Base-by-base conservation (phyloP, 192 early-diverging fungal species). In the Coemansia erecta region DNA sequence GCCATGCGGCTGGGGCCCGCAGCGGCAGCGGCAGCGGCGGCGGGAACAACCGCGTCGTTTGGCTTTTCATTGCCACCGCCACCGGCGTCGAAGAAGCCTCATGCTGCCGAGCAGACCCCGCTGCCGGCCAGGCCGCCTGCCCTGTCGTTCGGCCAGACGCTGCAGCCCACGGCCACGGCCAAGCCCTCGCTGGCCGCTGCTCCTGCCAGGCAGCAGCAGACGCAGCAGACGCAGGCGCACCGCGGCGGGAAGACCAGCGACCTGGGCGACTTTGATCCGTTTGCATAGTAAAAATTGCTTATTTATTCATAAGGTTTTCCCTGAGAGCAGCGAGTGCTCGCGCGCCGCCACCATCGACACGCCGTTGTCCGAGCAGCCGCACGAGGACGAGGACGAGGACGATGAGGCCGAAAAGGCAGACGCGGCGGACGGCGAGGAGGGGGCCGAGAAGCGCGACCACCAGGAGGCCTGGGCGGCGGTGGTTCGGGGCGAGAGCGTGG, bases 241-340 rank as follows among this genome's bases (percentile, higher is more conserved):
- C 53, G 49, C 15, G 74, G 74, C 9, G 74, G 74, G 6, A 77
- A 77, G 39, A 51, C 74, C 0, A 15, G 61, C 11, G 60, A 77
- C 39, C 53, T 77, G 9, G 74, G 58, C 28, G 74, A 77, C 21
- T 77, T 77, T 64, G 74, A 77, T 58, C 74, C 74, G 0, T 77
- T 68, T 52, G 74, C 74, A 15, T 73, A 68, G 23, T 0, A 11
- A 22, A 5, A n/a, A n/a, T n/a, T n/a, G n/a, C n/a, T n/a, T 53
- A 4, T 40, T n/a, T 22, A 31, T 31, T 31, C n/a, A 31, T 5
- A 31, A 31, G 28, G 2, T 5, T 31, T 31, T 31, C 7, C 28
- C 47, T 13, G 22, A 49, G 21, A 49, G 13, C 19, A 49, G 8
- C 8, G 47, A 23, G 11, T 23, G 22, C 14, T 49, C 47, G 9